A percentile compares a stretch with the other conserved stretches of the same genome.
phyloP scores from a whole-genome alignment of 352 stramenopile genomes.

The Globisporangium acanthophoron region DNA sequence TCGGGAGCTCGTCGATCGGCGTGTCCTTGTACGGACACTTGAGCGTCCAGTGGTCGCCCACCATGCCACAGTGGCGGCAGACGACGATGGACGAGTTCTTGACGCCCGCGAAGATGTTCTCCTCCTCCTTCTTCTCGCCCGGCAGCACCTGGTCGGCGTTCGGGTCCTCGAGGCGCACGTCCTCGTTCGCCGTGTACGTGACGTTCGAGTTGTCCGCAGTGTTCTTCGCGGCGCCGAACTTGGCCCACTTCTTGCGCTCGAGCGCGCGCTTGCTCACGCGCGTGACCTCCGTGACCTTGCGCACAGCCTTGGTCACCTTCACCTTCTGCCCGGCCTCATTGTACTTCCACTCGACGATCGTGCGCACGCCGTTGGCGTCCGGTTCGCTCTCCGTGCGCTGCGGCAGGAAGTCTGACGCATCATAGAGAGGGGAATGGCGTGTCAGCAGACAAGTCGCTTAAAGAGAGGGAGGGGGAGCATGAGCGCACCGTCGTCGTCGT shows the following conservation, averaged over 20 bases:
- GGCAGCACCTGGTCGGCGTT: constrained; percentile 84
- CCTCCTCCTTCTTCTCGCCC: constrained; percentile 86
- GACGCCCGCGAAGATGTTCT: constrained; percentile 83
- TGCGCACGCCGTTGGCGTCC: constrained; percentile 75
- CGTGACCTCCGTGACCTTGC: constrained; percentile 82
- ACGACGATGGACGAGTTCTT: constrained; percentile 89
- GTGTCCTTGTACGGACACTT: constrained; percentile 91
- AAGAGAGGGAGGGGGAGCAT: background rate
- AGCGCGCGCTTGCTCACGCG: constrained; percentile 79
- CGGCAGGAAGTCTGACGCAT: constrained; percentile 53
- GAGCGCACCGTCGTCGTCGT: constrained; percentile 57
- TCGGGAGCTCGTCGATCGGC: constrained; percentile 67
- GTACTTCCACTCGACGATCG: constrained; percentile 88
- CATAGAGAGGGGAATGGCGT: too few relatives aligned
- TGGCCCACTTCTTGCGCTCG: constrained; percentile 79
- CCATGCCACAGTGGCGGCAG: constrained; percentile 88
- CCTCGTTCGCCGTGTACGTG: constrained; percentile 83
- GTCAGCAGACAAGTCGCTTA: background rate
- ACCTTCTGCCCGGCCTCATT: constrained; percentile 88
- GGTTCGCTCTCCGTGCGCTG: constrained; percentile 79
- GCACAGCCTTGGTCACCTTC: constrained; percentile 88
- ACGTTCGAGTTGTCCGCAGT: constrained; percentile 78
- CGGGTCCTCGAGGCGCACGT: constrained; percentile 76
- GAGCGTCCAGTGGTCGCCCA: constrained; percentile 88
- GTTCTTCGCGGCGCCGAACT: constrained; percentile 77